Evolutionary conservation across 2,329 filamentous ascomycete species (phyloP).

Genomic region (Microsporum ferrugineum): DNA sequence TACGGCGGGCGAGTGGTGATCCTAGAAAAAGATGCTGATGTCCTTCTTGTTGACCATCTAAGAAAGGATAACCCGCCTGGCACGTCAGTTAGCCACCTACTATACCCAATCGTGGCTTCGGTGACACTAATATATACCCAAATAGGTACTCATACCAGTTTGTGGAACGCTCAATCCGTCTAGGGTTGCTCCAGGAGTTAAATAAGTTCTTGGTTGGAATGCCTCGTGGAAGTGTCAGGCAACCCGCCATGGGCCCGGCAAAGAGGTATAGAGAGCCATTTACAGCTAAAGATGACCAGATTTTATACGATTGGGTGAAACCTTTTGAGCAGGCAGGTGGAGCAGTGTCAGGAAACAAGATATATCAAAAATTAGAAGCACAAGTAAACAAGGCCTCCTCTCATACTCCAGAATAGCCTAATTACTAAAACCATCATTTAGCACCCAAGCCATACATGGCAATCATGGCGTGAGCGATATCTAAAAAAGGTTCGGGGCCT

Average conservation of each 20-base stretch:
- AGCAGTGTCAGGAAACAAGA: slow-evolving; percentile 30
- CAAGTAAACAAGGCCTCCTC: slow-evolving; percentile 20
- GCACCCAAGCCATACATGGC: slow-evolving; percentile 37
- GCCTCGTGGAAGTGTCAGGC: slow-evolving; percentile 31
- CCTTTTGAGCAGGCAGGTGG: slow-evolving; percentile 24
- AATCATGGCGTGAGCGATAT: slow-evolving; percentile 41
- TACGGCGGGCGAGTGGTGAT: slow-evolving; percentile 46
- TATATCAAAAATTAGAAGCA: slow-evolving; percentile 35
- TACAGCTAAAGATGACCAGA: slow-evolving; percentile 35
- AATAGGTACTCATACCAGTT: slow-evolving; percentile 46
- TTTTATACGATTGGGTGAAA: slow-evolving; percentile 36
- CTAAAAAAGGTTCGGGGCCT: slow-evolving; percentile 29
- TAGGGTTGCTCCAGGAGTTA: slow-evolving; percentile 39
- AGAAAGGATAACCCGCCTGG: slow-evolving; percentile 40
- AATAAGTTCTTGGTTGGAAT: slow-evolving; percentile 40
- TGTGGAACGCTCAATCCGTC: slow-evolving; percentile 44
- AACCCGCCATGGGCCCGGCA: slow-evolving; percentile 30
- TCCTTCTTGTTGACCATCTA: slow-evolving; percentile 48
- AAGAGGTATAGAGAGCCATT: slow-evolving; percentile 26
- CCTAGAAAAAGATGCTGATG: slow-evolving; percentile 46
- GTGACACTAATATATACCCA: background rate
- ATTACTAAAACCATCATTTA: slow-evolving; percentile 13
- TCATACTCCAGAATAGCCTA: background rate
- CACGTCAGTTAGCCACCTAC: slow-evolving; percentile 27
- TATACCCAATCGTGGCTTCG: background rate